These are phyloP conservation scores for Fermentozyma sake DNA, from an alignment of 1,139 yeast genomes.

Conservation along the genomic window DNA sequence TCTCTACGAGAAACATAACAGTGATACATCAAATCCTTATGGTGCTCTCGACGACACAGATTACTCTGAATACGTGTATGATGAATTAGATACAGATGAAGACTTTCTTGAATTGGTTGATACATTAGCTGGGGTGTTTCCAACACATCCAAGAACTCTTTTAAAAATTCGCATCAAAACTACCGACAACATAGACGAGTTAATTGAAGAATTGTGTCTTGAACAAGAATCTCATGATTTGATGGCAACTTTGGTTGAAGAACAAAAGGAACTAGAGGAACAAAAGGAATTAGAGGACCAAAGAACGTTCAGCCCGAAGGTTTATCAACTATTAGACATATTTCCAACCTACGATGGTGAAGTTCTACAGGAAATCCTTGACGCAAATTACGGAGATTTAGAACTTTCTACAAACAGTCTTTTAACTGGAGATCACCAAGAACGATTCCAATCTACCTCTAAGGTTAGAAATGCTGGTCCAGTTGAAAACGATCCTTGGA, in stretches of 20 bases:
- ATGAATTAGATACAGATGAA: conserved; percentile 12
- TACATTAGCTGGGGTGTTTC: conserved; percentile 25
- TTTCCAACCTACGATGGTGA: conserved; percentile 18
- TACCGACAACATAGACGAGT: conserved; percentile 15
- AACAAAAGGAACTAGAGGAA: no score
- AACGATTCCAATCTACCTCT: not conserved
- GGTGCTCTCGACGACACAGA: conserved; percentile 10
- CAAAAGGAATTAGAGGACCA: no score
- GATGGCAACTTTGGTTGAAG: no score
- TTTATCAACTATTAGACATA: conserved; percentile 16
- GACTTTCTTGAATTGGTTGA: conserved; percentile 17
- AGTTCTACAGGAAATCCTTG: conserved; percentile 12
- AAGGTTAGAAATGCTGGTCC: no score
- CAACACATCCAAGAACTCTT: conserved; percentile 22
- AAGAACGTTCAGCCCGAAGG: not conserved
- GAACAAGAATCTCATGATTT: conserved; percentile 13
- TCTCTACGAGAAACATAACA: not conserved
- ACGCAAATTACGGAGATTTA: conserved; percentile 14
- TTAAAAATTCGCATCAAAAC: conserved; percentile 19
- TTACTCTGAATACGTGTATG: conserved; percentile 10
- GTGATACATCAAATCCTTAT: not conserved
- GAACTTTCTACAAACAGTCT: conserved; percentile 11
- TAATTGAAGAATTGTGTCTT: conserved; percentile 19
- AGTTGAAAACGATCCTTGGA: no score
- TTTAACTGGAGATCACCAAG: conserved; percentile 8